Percentiles rank a stretch among this genome's conserved stretches.
These are phyloP conservation scores for Pseudotulostoma volvatum DNA, from an alignment of 495 filamentous ascomycete species.

Conservation along the genomic window DNA sequence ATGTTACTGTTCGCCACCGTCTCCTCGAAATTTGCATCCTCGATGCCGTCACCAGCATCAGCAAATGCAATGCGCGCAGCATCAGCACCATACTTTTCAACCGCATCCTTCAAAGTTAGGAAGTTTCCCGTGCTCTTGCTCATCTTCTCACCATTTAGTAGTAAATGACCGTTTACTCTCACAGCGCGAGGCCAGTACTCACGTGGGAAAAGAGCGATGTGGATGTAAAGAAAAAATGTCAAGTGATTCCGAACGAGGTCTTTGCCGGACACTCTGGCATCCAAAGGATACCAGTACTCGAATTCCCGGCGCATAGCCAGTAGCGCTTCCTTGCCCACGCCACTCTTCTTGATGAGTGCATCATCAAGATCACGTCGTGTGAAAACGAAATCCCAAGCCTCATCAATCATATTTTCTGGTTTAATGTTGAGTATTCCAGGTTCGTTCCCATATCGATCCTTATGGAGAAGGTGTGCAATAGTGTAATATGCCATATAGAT, in stretches of 20 bases:
- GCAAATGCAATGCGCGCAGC: slow-evolving; percentile 82
- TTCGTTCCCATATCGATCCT: slow-evolving; percentile 60
- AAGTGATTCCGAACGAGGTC: slow-evolving; percentile 81
- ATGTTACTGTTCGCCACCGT: slow-evolving; percentile 82
- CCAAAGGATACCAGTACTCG: slow-evolving; percentile 92
- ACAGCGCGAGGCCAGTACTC: slow-evolving; percentile 77
- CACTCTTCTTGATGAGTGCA: slow-evolving; percentile 42
- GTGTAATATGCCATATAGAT: slow-evolving; percentile 98
- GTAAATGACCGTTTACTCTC: slow-evolving; percentile 79
- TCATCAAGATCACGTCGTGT: slow-evolving; percentile 46
- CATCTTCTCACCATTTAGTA: slow-evolving; percentile 96
- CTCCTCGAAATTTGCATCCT: slow-evolving; percentile 97
- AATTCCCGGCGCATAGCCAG: slow-evolving; percentile 75
- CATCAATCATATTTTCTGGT: slow-evolving; percentile 82
- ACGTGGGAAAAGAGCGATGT: slow-evolving; percentile 71
- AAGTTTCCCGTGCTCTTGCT: slow-evolving; percentile 92
- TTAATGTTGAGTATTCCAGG: slow-evolving; percentile 42
- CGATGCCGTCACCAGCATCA: slow-evolving; percentile 85
- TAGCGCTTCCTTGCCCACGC: slow-evolving; percentile 54
- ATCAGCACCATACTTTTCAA: slow-evolving; percentile 88
- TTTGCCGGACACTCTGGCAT: slow-evolving; percentile 70
- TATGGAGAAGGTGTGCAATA: slow-evolving; percentile 73
- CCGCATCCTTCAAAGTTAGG: slow-evolving; percentile 70
- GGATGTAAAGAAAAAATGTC: slow-evolving; percentile 93
- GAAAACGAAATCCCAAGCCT: slow-evolving; percentile 94